phyloP scores from a whole-genome alignment of 495 filamentous ascomycete genomes.

The Penicillium longicatenatum region DNA sequence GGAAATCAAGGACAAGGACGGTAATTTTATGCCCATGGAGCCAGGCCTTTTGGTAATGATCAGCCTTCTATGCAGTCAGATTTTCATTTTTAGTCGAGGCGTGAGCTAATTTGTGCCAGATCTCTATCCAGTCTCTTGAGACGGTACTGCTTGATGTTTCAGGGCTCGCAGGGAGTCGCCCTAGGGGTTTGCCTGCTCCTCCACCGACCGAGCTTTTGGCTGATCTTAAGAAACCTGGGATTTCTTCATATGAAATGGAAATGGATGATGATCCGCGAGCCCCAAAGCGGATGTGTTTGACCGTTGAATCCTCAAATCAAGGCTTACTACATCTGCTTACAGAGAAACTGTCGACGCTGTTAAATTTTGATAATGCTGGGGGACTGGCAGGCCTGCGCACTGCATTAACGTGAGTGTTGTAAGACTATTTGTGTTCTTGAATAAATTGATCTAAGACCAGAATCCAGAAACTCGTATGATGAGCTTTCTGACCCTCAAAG shows the following conservation, averaged over 20 bases:
- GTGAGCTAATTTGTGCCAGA: constrained; percentile 29
- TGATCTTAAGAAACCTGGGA: constrained; percentile 12
- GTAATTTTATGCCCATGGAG: constrained; percentile 15
- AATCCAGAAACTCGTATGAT: constrained; percentile 27
- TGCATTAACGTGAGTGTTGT: constrained; percentile 34
- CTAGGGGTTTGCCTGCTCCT: not conserved
- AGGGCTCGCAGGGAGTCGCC: not conserved
- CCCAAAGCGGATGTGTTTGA: constrained; percentile 32
- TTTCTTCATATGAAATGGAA: constrained; percentile 9
- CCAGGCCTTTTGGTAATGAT: constrained; percentile 32
- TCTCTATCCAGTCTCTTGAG: constrained; percentile 22
- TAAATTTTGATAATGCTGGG: not conserved
- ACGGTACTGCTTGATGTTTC: constrained; percentile 5
- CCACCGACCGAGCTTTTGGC: not conserved
- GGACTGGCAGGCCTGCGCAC: constrained; percentile 28
- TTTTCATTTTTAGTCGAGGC: not conserved
- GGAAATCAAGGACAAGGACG: constrained; percentile 22
- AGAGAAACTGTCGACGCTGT: not conserved
- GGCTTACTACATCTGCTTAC: constrained; percentile 24
- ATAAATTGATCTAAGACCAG: constrained; percentile 11
- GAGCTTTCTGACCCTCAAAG: constrained; percentile 31
- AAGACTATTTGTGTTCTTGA: not conserved
- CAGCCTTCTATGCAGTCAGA: not conserved
- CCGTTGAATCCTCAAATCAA: constrained; percentile 3
- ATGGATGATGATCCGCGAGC: constrained; percentile 18